Evolutionary conservation across 2,329 filamentous ascomycete genomes (phyloP), one percentile per base, ranked within the genome.

Genomic region (Fusarium sp.): DNA sequence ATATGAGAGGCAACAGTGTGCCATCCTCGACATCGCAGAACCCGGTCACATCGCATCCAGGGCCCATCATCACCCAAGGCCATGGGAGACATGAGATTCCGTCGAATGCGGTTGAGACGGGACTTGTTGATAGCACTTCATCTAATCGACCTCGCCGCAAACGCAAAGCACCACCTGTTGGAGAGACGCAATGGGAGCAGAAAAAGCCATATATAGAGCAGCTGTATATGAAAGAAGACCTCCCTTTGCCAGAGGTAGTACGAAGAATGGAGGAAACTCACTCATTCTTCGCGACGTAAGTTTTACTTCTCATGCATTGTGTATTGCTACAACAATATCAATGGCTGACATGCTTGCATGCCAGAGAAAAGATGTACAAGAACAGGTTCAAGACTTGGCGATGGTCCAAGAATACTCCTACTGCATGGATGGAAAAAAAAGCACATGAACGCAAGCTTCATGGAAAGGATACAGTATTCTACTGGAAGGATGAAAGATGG

Each of bases 141-240:
- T 18, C 48, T 17, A 50, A 50, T 3, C 48, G 20, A 26, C 14
- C 20, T 9, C 26, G 32, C 12, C 33, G 48, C 9, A 50, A 18
- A 50, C 15, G n/a, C 14, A 50, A 13, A 37, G 48, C 48, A 13
- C 20, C 48, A 26, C 32, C 20, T 3, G 5, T 50, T 23, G 48
- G 48, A n/a, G 20, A 50, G n/a, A 26, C 3, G 14, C 48, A 50
- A n/a, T 50, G 48, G 48, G 48, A 50, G 12, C n/a, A 50, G 48
- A 50, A 50, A 38, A 50, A 38, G 15, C 48, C 48, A 26, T 37
- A 50, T 35, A 50, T 50, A 50, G 48, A 50, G 48, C 48, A 50
- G 6, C 32, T 50, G 3, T 50, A 50, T 7, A 50, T 50, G 48
- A 13, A 7, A 13, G 20, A 50, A 13, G 9, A 38, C 15, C 48